Percentiles rank a stretch among this genome's conserved stretches.
Evolutionary conservation across 805 yeast species (phyloP).

Genomic region (Starmerella bacillaris): DNA sequence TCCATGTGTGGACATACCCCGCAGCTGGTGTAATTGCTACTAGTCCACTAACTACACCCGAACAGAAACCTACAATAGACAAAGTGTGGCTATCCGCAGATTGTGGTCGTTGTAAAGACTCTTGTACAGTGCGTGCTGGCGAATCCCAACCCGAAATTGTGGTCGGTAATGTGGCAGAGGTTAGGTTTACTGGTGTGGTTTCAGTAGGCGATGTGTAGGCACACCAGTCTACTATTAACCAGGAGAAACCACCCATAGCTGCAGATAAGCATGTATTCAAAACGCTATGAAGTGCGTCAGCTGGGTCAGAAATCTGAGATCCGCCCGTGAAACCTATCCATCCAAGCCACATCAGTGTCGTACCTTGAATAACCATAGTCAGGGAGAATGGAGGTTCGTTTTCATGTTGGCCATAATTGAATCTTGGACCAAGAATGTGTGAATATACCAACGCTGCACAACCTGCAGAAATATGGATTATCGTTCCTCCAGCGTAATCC

Average conservation of each 20-base stretch:
- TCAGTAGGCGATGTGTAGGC: not conserved
- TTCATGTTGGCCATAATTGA: constrained; percentile 31
- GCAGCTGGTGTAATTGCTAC: constrained; percentile 96
- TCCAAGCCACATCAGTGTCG: constrained; percentile 54
- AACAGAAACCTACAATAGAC: constrained; percentile 87
- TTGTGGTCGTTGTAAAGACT: too few relatives aligned
- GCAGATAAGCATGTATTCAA: constrained; percentile 39
- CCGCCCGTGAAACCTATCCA: constrained; percentile 72
- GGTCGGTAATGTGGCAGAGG: not conserved
- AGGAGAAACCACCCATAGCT: constrained; percentile 30
- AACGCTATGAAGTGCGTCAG: constrained; percentile 30
- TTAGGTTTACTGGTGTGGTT: not conserved
- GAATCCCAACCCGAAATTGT: not conserved
- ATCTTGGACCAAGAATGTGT: constrained; percentile 45
- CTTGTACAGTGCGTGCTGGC: too few relatives aligned
- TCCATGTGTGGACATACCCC: constrained; percentile 77
- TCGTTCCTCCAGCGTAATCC: constrained; percentile 66
- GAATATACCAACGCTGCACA: constrained; percentile 56
- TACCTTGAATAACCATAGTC: constrained; percentile 47
- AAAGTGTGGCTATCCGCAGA: constrained; percentile 74
- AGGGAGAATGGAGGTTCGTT: constrained; percentile 41
- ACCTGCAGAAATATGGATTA: constrained; percentile 57
- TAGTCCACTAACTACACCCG: constrained; percentile 84
- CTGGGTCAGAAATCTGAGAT: constrained; percentile 28
- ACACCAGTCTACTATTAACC: constrained; percentile 27